Percentiles rank a stretch among this genome's conserved stretches.
Conservation (phyloP, 768 basidiomycete genomes). For the Tulasnella sp. region DNA sequence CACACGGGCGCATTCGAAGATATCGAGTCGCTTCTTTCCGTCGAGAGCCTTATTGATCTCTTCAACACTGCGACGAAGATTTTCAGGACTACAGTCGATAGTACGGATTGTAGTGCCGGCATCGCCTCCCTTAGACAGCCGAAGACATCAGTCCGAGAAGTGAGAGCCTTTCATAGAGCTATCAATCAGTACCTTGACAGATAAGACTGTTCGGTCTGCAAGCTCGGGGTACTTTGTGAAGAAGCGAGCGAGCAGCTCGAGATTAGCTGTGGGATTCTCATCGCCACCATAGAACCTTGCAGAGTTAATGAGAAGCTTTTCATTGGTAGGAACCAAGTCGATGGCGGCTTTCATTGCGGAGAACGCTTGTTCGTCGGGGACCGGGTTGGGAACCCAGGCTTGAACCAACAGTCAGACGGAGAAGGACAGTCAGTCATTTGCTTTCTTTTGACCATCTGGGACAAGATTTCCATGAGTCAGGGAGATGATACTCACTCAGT, state of each 20-base stretch:
- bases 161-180: no score
- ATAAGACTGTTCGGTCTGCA: constrained; percentile 46
- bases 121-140: constrained; percentile 32
- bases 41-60: constrained; percentile 27
- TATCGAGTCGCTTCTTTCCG: constrained; percentile 51
- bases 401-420: background rate
- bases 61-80: constrained; percentile 30
- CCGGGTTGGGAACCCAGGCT: constrained; percentile 50
- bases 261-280: constrained; percentile 43
- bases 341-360: constrained; percentile 57
- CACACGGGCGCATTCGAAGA: constrained; percentile 59
- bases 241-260: constrained; percentile 47
- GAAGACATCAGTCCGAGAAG: no score
- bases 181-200: constrained; percentile 45
- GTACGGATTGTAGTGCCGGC: background rate
- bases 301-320: constrained; percentile 55
- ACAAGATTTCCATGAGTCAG: background rate
- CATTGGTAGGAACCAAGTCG: constrained; percentile 42
- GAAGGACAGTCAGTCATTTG: no score
- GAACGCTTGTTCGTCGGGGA: constrained; percentile 63
- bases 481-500: constrained; percentile 1
- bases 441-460: background rate
- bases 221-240: constrained; percentile 43
- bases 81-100: constrained; percentile 26
- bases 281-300: constrained; percentile 47